These are phyloP conservation scores for Syzygium malaccense DNA, from an alignment of 441 rosid genomes.

Conservation along the genomic window DNA sequence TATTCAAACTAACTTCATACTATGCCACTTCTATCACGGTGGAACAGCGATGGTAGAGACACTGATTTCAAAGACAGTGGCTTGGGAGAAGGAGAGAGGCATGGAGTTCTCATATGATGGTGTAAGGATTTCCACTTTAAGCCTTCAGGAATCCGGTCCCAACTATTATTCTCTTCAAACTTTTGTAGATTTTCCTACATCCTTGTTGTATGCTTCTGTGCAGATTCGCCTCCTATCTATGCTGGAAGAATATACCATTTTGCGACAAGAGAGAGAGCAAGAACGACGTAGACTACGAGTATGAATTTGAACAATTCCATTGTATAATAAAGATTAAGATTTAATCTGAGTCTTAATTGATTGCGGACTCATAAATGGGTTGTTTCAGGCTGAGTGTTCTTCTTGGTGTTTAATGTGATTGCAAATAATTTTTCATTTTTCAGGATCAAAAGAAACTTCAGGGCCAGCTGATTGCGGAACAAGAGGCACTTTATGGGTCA, in stretches of 20 bases:
- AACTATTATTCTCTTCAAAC: not conserved
- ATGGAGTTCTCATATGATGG: constrained; percentile 30
- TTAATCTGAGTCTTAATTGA: not conserved
- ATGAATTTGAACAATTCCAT: constrained; percentile 4
- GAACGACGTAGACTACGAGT: constrained; percentile 87
- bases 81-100: not conserved
- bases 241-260: constrained; percentile 81
- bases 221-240: constrained; percentile 80
- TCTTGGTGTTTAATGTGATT: not conserved
- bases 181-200: constrained; percentile 1
- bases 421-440: not conserved
- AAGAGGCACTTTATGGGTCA: constrained; percentile 80
- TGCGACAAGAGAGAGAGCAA: constrained; percentile 86
- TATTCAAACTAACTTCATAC: not conserved
- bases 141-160: not conserved
- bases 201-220: not conserved
- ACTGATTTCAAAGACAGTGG: not conserved
- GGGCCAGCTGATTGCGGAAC: constrained; percentile 81
- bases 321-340: not conserved
- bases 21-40: not conserved
- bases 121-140: constrained; percentile 35
- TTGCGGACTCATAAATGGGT: not conserved
- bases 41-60: constrained; percentile 57
- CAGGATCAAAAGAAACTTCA: constrained; percentile 88
- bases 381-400: not conserved